Percentiles rank a stretch among this genome's conserved stretches.
Evolutionary conservation across 2,329 filamentous ascomycete genomes (phyloP).

Genomic region (Colletotrichum cuscutae): DNA sequence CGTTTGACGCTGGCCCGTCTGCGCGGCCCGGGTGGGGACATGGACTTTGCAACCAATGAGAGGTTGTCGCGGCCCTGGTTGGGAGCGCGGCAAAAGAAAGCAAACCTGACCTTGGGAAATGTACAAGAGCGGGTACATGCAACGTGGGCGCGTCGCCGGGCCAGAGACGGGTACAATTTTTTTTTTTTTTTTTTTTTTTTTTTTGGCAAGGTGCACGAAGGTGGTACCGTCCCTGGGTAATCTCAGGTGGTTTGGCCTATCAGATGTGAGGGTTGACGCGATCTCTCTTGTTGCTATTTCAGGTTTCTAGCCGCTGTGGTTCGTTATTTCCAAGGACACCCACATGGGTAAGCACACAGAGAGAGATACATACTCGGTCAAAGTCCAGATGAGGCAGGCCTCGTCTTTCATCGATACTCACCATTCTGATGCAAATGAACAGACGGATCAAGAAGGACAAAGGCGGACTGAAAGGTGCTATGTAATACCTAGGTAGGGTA

Average conservation of each 20-base stretch:
- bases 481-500: background rate
- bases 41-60: slow-evolving; percentile 12
- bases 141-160: slow-evolving; percentile 31
- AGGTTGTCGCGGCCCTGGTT: background rate
- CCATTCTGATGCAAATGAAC: background rate
- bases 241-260: slow-evolving; percentile 2
- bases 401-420: background rate
- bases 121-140: slow-evolving; percentile 28
- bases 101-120: background rate
- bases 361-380: background rate
- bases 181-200: too few species aligned
- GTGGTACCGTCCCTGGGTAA: background rate
- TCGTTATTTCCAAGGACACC: background rate
- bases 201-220: too few species aligned
- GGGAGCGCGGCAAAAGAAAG: slow-evolving; percentile 35
- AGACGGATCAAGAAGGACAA: background rate
- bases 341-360: background rate
- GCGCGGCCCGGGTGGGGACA: slow-evolving; percentile 14
- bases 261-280: slow-evolving; percentile 6
- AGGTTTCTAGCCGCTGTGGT: slow-evolving; percentile 11
- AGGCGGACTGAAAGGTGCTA: background rate
- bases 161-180: slow-evolving; percentile 3
- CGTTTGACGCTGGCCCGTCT: slow-evolving; percentile 23
- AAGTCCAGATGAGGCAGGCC: background rate
- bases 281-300: slow-evolving; percentile 22